Percentiles rank a stretch among this genome's conserved stretches.
phyloP scores from a whole-genome alignment of 2,329 filamentous ascomycete species.

The Colletotrichum cereale region DNA sequence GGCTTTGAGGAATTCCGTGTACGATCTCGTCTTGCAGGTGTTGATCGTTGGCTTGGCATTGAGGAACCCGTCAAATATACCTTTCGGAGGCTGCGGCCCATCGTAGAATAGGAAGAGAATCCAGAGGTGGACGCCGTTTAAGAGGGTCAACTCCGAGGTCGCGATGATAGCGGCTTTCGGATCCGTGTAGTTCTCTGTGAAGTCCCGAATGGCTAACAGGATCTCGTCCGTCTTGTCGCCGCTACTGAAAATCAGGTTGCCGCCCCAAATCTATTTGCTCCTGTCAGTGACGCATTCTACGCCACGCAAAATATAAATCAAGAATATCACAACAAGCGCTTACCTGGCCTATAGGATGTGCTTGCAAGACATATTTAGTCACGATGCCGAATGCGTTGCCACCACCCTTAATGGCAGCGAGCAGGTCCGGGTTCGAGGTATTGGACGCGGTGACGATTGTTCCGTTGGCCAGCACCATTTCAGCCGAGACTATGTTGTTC shows the following conservation, averaged over 20 bases:
- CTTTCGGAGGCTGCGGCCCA: slow-evolving; percentile 63
- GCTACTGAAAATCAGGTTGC: slow-evolving; percentile 54
- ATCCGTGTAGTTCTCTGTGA: slow-evolving; percentile 69
- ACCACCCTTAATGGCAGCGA: slow-evolving; percentile 66
- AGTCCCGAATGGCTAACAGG: slow-evolving; percentile 63
- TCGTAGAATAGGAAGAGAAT: slow-evolving; percentile 75
- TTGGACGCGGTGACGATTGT: slow-evolving; percentile 59
- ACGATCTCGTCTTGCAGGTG: slow-evolving; percentile 60
- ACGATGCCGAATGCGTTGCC: slow-evolving; percentile 69
- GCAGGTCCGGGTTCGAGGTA: slow-evolving; percentile 61
- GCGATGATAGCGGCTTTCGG: slow-evolving; percentile 70
- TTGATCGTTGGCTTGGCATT: slow-evolving; percentile 58
- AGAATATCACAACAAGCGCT: background rate
- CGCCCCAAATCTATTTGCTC: slow-evolving; percentile 55
- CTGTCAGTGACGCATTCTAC: too few species aligned
- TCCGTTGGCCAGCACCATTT: slow-evolving; percentile 66
- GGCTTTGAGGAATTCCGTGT: slow-evolving; percentile 59
- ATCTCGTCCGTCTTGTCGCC: slow-evolving; percentile 51
- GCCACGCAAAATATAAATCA: background rate
- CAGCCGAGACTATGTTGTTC: slow-evolving; percentile 61
- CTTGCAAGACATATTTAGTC: slow-evolving; percentile 59
- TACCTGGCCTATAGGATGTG: slow-evolving; percentile 51
- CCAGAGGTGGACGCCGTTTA: slow-evolving; percentile 64
- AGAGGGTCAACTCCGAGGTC: slow-evolving; percentile 61
- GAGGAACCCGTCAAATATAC: slow-evolving; percentile 69